Percentiles rank a stretch among this genome's conserved stretches.
These are phyloP conservation scores for Xylaria sp. DNA, from an alignment of 2,329 filamentous ascomycete species.

Conservation along the genomic window DNA sequence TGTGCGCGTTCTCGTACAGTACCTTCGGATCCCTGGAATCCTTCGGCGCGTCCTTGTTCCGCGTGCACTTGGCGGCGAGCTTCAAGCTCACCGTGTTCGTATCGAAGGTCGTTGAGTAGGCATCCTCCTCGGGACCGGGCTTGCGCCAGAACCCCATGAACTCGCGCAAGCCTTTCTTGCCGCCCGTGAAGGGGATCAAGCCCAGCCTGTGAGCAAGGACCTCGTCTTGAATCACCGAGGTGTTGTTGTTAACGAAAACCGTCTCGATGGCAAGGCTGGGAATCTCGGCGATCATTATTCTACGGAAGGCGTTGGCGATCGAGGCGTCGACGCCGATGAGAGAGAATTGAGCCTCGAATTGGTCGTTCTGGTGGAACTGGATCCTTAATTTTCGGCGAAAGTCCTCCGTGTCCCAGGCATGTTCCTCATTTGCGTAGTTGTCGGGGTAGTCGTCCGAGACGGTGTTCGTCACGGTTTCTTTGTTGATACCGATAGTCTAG, in stretches of 20 bases:
- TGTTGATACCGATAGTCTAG: slow-evolving; percentile 85
- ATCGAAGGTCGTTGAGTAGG: slow-evolving; percentile 72
- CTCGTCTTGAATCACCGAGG: slow-evolving; percentile 97
- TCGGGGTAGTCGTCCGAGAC: slow-evolving; percentile 91
- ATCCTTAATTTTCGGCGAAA: slow-evolving; percentile 78
- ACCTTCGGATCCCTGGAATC: slow-evolving; percentile 83
- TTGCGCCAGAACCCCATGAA: slow-evolving; percentile 87
- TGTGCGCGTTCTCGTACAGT: slow-evolving; percentile 85
- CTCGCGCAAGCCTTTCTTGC: slow-evolving; percentile 76
- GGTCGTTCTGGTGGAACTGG: slow-evolving; percentile 84
- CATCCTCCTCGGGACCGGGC: slow-evolving; percentile 69
- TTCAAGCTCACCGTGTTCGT: slow-evolving; percentile 87
- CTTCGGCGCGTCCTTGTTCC: slow-evolving; percentile 75
- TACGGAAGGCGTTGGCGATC: slow-evolving; percentile 95
- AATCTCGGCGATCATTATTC: slow-evolving; percentile 94
- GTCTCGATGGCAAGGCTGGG: slow-evolving; percentile 94
- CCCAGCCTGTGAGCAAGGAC: slow-evolving; percentile 91
- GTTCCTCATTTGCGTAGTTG: slow-evolving; percentile 88
- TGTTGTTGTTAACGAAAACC: slow-evolving; percentile 95
- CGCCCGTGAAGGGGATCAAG: slow-evolving; percentile 87
- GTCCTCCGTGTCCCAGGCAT: slow-evolving; percentile 78
- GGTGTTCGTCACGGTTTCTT: slow-evolving; percentile 90
- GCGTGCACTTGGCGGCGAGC: slow-evolving; percentile 82
- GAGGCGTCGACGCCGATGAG: slow-evolving; percentile 91
- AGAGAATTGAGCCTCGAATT: slow-evolving; percentile 84